Evolutionary conservation across 192 early-diverging fungal species (phyloP), one percentile per base, ranked within the genome.

Genomic region (Coemansia reversa): DNA sequence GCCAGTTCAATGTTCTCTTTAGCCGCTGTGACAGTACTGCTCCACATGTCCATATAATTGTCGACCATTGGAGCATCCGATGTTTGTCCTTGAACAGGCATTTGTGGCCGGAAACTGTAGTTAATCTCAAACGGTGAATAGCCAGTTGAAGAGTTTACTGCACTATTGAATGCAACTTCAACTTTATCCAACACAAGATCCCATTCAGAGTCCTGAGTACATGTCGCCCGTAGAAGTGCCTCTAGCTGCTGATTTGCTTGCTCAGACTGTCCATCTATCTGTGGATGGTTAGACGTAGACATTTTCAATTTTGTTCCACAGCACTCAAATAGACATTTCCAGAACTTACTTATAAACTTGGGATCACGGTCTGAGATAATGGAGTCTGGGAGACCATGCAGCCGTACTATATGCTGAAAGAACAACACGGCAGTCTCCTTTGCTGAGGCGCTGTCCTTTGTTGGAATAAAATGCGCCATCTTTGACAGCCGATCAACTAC

Each of bases 381-480:
- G 35, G 19, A 23, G 35, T 59, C 57, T 7, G 57, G 57, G n/a
- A 59, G 14, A 5, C 57, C 57, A 20, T 59, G 57, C 29, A 59
- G 39, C 16, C 18, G 50, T 3, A 42, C 33, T 9, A 59, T 25
- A 19, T 45, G n/a, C 16, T 59, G 42, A 25, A 59, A 59, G 23
- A 59, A 59, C 1, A 59, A 33, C 18, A 9, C 19, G 0, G 39
- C 58, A 11, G 39, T 59, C 9, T 59, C 39, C 9, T 42, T 29
- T 20, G 58, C 58, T 9, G 58, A 35, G 20, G 58, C 58, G 8
- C 8, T 60, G 24, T 60, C 58, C 7, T 47, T 32, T 32, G 58
- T 60, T 0, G 25, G 39, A 7, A 60, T n/a, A 30, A 55, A 65
- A 28, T 65, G 63, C 0, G 53, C 54, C 63, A 65, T 65, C 54